Base-by-base conservation (phyloP, 768 basidiomycete genomes). In the Serendipita vermifera region DNA sequence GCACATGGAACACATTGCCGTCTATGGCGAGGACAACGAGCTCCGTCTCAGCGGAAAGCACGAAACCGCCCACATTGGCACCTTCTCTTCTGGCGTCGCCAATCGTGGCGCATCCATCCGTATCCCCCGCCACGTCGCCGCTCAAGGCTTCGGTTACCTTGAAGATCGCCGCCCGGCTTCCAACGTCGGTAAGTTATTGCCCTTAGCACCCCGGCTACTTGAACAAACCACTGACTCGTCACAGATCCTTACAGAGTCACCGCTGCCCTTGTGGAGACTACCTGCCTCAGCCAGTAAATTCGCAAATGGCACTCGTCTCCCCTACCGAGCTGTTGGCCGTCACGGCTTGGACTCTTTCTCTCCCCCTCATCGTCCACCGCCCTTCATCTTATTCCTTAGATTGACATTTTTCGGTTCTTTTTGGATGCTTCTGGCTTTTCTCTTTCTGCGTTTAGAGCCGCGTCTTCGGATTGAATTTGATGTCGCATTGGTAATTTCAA, bases 21-120 rank as follows among this genome's bases (percentile, higher is more conserved):
- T 96, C 39, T 98, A 96, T 69, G 94, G 94, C 60, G 91, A 94
- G 68, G 91, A 94, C 78, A 99, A 98, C 72, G 96, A 98, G 56
- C 75, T 91, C 59, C 82, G 96, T 65, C 77, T 99, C 67, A 96
- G 93, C 26, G 96, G 96, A 59, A 84, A 86, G 62, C 94, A 98
- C 70, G 96, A 99, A 79, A 99, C 96, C 53, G 92, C 86, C 57
- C 89, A 92, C 73, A 97, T 98, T 64, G 77, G 82, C 62, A 68
- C 69, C 56, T 99, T 99, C 77, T 86, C 83, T 64, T 86, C 87
- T 59, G 96, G 96, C 71, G 89, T 98, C 60, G 96, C 96, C 63
- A 86, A 96, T 77, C 90, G 94, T 70, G 96, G 92, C 65, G 92
- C 94, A 41, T 93, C 90, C 29, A 89, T 96, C 68, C 89, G 92